A percentile compares a stretch with the other conserved stretches of the same genome.
Evolutionary conservation across 2,329 filamentous ascomycete species (phyloP).

Genomic region (Botrytis medusae): DNA sequence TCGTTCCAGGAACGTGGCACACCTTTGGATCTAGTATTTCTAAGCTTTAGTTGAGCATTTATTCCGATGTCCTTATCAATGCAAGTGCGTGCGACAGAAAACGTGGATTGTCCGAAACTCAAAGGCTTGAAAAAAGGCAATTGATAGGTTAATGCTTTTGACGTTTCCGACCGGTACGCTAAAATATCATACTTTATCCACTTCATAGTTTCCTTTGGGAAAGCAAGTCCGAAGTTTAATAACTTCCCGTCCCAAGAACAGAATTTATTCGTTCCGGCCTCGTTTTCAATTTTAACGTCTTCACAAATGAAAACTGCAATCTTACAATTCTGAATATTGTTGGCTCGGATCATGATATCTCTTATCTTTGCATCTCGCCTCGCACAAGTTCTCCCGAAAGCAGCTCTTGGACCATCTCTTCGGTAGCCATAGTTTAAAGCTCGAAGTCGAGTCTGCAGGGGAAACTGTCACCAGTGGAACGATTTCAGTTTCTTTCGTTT

Average conservation of each 20-base stretch:
- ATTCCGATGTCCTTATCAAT: background rate
- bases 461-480: background rate
- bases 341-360: background rate
- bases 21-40: background rate
- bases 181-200: background rate
- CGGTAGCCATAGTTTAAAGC: background rate
- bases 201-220: background rate
- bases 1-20: background rate
- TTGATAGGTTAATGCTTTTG: background rate
- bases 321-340: background rate
- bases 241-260: background rate
- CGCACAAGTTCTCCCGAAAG: background rate
- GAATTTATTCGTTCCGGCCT: background rate
- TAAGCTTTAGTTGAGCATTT: background rate
- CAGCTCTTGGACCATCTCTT: background rate
- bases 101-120: background rate
- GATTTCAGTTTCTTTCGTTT: background rate
- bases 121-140: background rate
- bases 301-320: background rate
- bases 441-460: constrained; percentile 9
- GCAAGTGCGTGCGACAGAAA: background rate
- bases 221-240: background rate
- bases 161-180: background rate
- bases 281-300: background rate
- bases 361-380: background rate